These are phyloP conservation scores for Abrus pulchellus DNA, from an alignment of 306 rosid species.

Conservation along the genomic window DNA sequence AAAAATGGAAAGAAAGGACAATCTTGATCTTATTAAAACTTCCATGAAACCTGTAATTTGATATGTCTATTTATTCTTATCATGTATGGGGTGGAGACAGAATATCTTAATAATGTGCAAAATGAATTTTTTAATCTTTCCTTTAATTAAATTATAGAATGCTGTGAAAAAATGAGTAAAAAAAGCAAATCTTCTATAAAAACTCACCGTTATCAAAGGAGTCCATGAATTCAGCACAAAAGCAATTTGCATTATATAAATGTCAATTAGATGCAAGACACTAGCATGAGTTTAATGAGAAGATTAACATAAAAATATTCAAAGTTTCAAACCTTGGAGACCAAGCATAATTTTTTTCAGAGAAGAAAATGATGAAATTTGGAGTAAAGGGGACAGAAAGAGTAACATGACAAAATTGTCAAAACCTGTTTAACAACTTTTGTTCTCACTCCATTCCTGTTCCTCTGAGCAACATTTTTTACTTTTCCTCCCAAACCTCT, in stretches of 20 bases:
- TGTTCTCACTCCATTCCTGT: slow-evolving; percentile 53
- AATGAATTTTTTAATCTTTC: neutral
- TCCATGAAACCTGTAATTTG: neutral
- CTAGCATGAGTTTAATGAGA: neutral
- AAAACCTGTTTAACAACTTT: slow-evolving; percentile 56
- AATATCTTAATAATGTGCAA: neutral
- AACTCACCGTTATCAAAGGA: slow-evolving; percentile 37
- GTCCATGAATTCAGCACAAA: slow-evolving; percentile 47
- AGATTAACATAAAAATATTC: slow-evolving; percentile 28
- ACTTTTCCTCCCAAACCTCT: slow-evolving; percentile 50
- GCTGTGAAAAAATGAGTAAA: neutral
- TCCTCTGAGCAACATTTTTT: slow-evolving; percentile 46
- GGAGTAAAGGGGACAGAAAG: slow-evolving; percentile 56
- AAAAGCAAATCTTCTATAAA: slow-evolving; percentile 12
- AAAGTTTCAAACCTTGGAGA: slow-evolving; percentile 22
- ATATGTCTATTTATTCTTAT: neutral
- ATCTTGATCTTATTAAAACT: neutral
- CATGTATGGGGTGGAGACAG: neutral
- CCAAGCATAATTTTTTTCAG: neutral
- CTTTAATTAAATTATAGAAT: neutral
- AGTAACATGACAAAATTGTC: slow-evolving; percentile 64
- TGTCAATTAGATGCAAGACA: neutral
- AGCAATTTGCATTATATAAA: slow-evolving; percentile 25
- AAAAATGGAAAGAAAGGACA: neutral
- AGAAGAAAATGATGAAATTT: slow-evolving; percentile 46